phyloP scores from a whole-genome alignment of 2,329 filamentous ascomycete genomes.

The Fusarium veterinarium region DNA sequence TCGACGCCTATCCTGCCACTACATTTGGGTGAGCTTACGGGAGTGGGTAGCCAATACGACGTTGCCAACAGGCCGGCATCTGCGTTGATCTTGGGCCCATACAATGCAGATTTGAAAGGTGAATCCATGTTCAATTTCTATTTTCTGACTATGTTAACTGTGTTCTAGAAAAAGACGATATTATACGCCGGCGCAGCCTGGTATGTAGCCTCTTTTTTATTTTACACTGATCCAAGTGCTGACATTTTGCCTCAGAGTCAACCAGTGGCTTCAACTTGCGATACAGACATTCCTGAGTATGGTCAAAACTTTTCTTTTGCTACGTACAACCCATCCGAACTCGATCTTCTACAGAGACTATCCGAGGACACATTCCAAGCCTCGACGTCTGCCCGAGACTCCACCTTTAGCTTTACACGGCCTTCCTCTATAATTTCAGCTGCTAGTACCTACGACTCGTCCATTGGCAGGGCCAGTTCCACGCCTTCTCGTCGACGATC shows the following conservation, averaged over 20 bases:
- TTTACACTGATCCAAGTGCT: not conserved
- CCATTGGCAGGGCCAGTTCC: not conserved
- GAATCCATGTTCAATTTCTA: not conserved
- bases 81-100: not conserved
- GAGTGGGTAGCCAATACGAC: conserved; percentile 24
- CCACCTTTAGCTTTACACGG: conserved; percentile 11
- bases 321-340: not conserved
- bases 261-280: not conserved
- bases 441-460: conserved; percentile 18
- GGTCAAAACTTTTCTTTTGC: not conserved
- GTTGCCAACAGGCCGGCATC: not conserved
- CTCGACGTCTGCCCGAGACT: conserved; percentile 1
- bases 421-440: conserved; percentile 14
- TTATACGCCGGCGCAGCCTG: not conserved
- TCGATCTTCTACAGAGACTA: not conserved
- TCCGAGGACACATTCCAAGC: conserved; percentile 9
- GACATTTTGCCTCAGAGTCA: not conserved
- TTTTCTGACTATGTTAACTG: not conserved
- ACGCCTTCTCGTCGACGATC: not conserved
- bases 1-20: not conserved
- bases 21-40: conserved; percentile 5
- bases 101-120: not conserved
- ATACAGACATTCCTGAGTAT: not conserved
- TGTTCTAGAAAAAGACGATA: not conserved
- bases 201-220: not conserved